phyloP scores from a whole-genome alignment of 306 rosid species.

The Prunus padus region DNA sequence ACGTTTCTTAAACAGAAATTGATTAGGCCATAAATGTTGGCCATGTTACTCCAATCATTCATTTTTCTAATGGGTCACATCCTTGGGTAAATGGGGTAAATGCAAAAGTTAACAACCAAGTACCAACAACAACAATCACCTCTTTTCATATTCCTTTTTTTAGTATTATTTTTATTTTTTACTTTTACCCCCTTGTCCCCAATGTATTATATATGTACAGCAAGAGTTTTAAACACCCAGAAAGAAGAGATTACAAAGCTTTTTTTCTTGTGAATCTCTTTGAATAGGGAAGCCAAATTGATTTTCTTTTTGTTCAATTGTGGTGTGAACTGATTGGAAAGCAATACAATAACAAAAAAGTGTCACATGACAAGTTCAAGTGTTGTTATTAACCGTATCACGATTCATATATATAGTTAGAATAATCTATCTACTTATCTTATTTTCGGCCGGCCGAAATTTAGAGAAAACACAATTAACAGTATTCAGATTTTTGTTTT shows the following conservation, averaged over 20 bases:
- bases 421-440: not conserved
- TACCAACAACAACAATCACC: not conserved
- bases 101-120: not conserved
- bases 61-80: not conserved
- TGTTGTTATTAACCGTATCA: not conserved
- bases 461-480: not conserved
- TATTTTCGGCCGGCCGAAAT: not conserved
- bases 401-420: accelerated
- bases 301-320: no score
- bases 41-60: slow-evolving; percentile 11
- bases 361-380: no score
- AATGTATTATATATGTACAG: not conserved
- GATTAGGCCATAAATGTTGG: not conserved
- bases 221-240: no score
- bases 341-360: not conserved
- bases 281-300: not conserved
- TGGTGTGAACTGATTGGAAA: not conserved
- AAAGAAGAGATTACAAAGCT: not conserved
- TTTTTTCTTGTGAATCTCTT: not conserved
- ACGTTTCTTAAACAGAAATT: no score
- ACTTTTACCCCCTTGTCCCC: not conserved
- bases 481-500: not conserved
- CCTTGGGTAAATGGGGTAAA: not conserved
- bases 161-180: no score
- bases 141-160: not conserved